These are phyloP conservation scores for Podospora appendiculata DNA, from an alignment of 495 filamentous ascomycete genomes.

Conservation along the genomic window DNA sequence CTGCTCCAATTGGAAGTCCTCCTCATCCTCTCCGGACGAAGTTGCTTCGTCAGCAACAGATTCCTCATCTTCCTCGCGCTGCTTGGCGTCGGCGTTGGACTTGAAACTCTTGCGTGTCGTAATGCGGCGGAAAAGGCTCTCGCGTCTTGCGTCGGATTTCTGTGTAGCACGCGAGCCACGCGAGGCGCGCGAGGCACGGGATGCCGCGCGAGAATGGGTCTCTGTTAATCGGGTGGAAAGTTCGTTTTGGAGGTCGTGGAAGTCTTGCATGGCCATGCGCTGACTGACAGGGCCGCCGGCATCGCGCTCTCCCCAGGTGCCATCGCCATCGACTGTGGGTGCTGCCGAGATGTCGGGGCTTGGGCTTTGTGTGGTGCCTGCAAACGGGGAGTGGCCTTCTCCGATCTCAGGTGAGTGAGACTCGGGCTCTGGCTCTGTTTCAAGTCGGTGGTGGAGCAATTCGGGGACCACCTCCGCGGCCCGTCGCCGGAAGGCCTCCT, in stretches of 20 bases:
- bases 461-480: constrained; percentile 12
- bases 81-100: not conserved
- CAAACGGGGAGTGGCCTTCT: not conserved
- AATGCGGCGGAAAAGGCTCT: constrained; percentile 14
- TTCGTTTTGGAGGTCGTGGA: constrained; percentile 58
- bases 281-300: constrained; percentile 55
- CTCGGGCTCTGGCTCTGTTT: not conserved
- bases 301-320: constrained; percentile 72
- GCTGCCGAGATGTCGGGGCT: constrained; percentile 4
- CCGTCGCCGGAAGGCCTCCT: constrained; percentile 12
- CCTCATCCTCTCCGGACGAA: constrained; percentile 24
- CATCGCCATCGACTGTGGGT: constrained; percentile 23
- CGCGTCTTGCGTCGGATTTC: constrained; percentile 3
- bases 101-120: constrained; percentile 9
- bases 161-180: not conserved
- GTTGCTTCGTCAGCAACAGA: not conserved
- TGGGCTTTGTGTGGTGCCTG: constrained; percentile 8
- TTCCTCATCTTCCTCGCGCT: constrained; percentile 26
- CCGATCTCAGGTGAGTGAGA: not conserved
- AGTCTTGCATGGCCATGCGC: constrained; percentile 60
- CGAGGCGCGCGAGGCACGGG: not conserved
- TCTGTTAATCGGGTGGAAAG: constrained; percentile 36
- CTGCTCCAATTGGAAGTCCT: constrained; percentile 60
- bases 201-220: constrained; percentile 3
- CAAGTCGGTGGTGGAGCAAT: constrained; percentile 17